Conservation (phyloP, 495 filamentous ascomycete species). For the Aspergillus wentii region DNA sequence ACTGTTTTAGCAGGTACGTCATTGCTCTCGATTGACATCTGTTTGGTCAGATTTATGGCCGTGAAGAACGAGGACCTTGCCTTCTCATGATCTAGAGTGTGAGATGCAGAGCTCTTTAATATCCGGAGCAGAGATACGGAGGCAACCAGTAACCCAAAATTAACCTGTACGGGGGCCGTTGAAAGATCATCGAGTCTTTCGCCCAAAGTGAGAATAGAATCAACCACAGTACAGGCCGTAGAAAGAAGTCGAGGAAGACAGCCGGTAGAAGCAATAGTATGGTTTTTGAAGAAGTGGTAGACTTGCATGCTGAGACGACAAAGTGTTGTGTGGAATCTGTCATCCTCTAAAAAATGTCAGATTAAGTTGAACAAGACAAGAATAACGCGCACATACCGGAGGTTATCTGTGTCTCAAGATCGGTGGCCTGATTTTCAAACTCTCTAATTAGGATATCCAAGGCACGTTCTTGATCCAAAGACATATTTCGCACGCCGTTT, state of each 20-base stretch:
- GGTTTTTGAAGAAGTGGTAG: conserved; percentile 39
- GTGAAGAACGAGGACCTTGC: conserved; percentile 28
- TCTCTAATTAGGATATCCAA: conserved; percentile 30
- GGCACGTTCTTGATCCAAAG: conserved; percentile 29
- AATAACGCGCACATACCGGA: too few relatives aligned
- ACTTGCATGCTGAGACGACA: conserved; percentile 34
- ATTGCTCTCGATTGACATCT: conserved; percentile 32
- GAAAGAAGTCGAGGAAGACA: conserved; percentile 28
- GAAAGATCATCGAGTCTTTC: conserved; percentile 16
- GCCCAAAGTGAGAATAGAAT: conserved; percentile 20
- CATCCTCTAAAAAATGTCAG: conserved; percentile 17
- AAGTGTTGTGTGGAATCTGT: conserved; percentile 24
- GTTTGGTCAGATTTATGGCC: conserved; percentile 33
- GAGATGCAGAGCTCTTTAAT: conserved; percentile 27
- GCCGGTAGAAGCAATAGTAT: conserved; percentile 20
- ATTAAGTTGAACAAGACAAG: conserved; percentile 1
- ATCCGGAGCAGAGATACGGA: conserved; percentile 33
- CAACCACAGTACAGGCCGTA: conserved; percentile 32
- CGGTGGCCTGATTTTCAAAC: conserved; percentile 30
- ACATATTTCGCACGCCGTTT: conserved; percentile 36
- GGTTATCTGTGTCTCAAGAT: conserved; percentile 24
- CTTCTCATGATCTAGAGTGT: conserved; percentile 26
- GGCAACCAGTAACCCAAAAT: conserved; percentile 28
- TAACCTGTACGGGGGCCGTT: conserved; percentile 26
- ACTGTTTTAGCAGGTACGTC: conserved; percentile 32